Evolutionary conservation across 2,329 filamentous ascomycete species (phyloP), one percentile per base, ranked within the genome.

Genomic region (Fusarium nygamai): DNA sequence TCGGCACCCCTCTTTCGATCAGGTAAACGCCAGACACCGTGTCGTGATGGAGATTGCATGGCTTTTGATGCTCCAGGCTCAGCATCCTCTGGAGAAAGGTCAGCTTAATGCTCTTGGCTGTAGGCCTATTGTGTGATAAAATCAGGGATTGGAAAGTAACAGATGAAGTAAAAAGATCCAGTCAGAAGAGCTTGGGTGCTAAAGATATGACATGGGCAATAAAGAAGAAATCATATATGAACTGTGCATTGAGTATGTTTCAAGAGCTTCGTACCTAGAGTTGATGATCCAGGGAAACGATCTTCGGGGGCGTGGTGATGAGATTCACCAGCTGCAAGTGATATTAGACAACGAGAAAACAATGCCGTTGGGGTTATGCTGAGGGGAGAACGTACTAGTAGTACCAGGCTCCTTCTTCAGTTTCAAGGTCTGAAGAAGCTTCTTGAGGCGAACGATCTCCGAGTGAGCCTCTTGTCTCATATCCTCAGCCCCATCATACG

Each of bases 391-490:
- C 72, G 44, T 62, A 74, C 72, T 39, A 46, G 41, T 44, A 43
- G 41, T 34, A 39, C 17, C 39, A 31, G 60, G 34, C 27, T 59
- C 44, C 47, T 66, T 67, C 29, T 71, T 65, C 22, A 61, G 41
- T 51, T 66, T 74, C 36, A 61, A 46, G 29, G 47, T 58, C 20
- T 62, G 74, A 36, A 84, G 71, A 9, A 76, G 73, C n/a, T 62
- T 76, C 72, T 83, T 81, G 24, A 87, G 68, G 9, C 74, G 71
- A 43, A 71, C 61, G 34, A 84, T 82, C 67, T 81, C 75, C 13
- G 50, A 38, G n/a, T 39, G 67, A 39, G 77, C 77, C 58, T 79
- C 77, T 19, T 59, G 56, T 22, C 81, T 77, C 71, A 81, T 79
- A 20, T 75, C 64, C 38, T 83, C 81, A 41, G 79, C 80, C 22